Conservation (phyloP, 352 stramenopile genomes). For the Phytophthora pluvialis region DNA sequence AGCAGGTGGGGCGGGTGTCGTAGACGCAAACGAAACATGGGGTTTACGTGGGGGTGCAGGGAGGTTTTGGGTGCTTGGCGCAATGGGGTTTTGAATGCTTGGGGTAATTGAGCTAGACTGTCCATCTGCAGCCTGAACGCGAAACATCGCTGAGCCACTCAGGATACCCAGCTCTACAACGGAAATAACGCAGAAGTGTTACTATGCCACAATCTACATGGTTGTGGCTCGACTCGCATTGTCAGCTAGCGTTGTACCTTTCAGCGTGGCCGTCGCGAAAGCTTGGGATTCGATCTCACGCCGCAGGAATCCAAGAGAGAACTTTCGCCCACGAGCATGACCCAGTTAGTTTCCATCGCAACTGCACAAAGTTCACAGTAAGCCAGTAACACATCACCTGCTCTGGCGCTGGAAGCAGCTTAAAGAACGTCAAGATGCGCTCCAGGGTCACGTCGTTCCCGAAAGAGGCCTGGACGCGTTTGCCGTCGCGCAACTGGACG, state of each 20-base stretch:
- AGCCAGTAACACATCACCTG: conserved; percentile 29
- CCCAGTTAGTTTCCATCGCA: conserved; percentile 10
- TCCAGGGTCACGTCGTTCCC: conserved; percentile 59
- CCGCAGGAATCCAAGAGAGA: conserved; percentile 83
- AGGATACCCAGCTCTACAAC: conserved; percentile 75
- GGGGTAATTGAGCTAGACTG: neutral
- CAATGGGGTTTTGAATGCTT: conserved; percentile 1
- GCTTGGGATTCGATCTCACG: conserved; percentile 59
- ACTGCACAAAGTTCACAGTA: neutral
- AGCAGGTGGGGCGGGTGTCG: neutral
- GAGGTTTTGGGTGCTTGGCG: neutral
- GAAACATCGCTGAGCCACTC: conserved; percentile 88
- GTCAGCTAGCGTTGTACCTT: conserved; percentile 43
- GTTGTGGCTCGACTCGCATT: neutral
- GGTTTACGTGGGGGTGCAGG: conserved; percentile 4
- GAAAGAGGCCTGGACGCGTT: conserved; percentile 77
- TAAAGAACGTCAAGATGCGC: conserved; percentile 61
- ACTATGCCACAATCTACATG: neutral
- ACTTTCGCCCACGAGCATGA: conserved; percentile 37
- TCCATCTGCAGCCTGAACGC: conserved; percentile 47
- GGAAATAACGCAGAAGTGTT: conserved; percentile 3
- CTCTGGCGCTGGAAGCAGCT: conserved; percentile 52
- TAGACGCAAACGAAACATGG: conserved; percentile 27
- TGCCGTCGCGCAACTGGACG: conserved; percentile 77
- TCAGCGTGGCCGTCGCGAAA: conserved; percentile 68